Percentiles rank a stretch among this genome's conserved stretches.
These are phyloP conservation scores for Aureobasidium vineae DNA, from an alignment of 2,329 filamentous ascomycete species.

Conservation along the genomic window DNA sequence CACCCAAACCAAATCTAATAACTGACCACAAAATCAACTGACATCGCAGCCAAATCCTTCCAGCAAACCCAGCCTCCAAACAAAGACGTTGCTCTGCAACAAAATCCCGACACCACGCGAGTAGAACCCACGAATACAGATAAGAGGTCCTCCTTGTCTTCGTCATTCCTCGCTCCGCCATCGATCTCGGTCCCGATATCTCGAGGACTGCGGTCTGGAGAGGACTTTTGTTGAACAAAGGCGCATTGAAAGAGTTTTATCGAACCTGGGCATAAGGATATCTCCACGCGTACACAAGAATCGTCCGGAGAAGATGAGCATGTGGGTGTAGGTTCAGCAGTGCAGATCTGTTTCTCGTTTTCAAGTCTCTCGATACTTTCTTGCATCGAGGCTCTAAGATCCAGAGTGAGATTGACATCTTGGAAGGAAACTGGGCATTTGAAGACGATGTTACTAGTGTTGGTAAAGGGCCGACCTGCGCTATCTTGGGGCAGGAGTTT, in stretches of 20 bases:
- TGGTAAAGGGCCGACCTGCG: not conserved
- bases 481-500: not conserved
- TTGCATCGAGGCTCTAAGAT: not conserved
- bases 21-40: not conserved
- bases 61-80: not conserved
- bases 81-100: not conserved
- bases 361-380: not conserved
- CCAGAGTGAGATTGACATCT: not conserved
- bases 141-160: not conserved
- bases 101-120: not conserved
- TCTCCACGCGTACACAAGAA: not conserved
- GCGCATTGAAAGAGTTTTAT: not conserved
- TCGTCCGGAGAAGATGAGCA: not conserved
- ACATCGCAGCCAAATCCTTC: not conserved
- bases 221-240: not conserved
- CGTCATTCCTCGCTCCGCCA: not conserved
- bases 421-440: not conserved
- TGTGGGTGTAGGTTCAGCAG: not conserved
- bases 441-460: not conserved
- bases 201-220: not conserved
- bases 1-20: not conserved
- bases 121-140: not conserved
- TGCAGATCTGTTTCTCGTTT: not conserved
- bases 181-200: not conserved
- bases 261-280: slow-evolving; percentile 6